Conservation (phyloP, 352 stramenopile genomes). For the Albugo laibachii region DNA sequence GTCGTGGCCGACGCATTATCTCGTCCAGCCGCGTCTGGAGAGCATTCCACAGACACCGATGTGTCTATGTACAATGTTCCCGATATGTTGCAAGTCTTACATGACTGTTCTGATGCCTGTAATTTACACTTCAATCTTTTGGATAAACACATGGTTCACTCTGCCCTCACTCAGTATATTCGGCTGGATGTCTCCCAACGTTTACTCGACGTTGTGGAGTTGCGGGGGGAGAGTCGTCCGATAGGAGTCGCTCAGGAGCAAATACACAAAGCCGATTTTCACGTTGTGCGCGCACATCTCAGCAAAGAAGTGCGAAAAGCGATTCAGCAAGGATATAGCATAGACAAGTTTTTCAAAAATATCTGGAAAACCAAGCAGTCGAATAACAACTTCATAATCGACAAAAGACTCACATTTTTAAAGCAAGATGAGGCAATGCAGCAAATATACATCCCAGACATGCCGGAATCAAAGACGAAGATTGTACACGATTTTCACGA, state of each 20-base stretch:
- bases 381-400: neutral
- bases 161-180: neutral
- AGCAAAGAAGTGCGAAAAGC: neutral
- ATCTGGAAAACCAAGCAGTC: neutral
- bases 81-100: no score
- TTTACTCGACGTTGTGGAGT: neutral
- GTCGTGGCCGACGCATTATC: conserved; percentile 2
- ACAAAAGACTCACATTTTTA: neutral
- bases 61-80: no score
- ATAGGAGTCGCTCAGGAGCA: neutral
- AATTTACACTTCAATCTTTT: neutral
- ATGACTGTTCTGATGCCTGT: no score
- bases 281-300: neutral
- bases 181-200: neutral
- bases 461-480: neutral
- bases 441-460: neutral
- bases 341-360: neutral
- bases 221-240: neutral
- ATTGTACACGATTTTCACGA: conserved; percentile 3
- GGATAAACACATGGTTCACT: neutral
- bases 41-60: neutral
- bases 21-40: neutral
- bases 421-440: neutral
- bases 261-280: conserved; percentile 1
- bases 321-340: neutral